Percentiles rank a stretch among this genome's conserved stretches.
phyloP scores from a whole-genome alignment of 2,329 filamentous ascomycete genomes.

The Diatrype stigma region DNA sequence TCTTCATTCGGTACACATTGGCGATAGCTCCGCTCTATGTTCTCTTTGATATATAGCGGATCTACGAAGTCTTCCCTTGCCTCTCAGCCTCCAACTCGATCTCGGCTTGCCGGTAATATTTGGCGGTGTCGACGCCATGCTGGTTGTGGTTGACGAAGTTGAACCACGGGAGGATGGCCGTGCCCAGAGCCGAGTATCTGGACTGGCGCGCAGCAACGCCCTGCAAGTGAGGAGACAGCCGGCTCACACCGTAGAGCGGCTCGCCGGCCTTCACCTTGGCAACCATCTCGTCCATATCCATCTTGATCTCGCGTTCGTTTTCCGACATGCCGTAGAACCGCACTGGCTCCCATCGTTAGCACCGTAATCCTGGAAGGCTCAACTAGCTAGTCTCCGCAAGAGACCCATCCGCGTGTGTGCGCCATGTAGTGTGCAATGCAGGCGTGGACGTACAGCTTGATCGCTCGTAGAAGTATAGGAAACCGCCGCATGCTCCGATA shows the following conservation, averaged over 20 bases:
- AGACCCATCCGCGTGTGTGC: background rate
- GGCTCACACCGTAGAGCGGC: constrained; percentile 79
- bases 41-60: background rate
- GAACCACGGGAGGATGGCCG: constrained; percentile 88
- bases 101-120: constrained; percentile 97
- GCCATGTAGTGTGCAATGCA: too few species aligned
- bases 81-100: constrained; percentile 82
- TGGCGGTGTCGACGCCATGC: constrained; percentile 96
- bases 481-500: constrained; percentile 71
- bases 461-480: constrained; percentile 80
- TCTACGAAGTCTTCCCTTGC: constrained; percentile 17
- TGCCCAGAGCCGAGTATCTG: constrained; percentile 79
- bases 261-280: constrained; percentile 89
- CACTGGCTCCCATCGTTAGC: constrained; percentile 47
- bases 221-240: constrained; percentile 82
- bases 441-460: constrained; percentile 65
- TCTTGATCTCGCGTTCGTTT: constrained; percentile 84
- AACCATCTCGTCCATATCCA: constrained; percentile 99
- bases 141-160: constrained; percentile 96
- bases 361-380: constrained; percentile 6
- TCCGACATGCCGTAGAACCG: constrained; percentile 95
- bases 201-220: constrained; percentile 90
- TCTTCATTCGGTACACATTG: constrained; percentile 10
- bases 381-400: background rate
- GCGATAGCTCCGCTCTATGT: background rate